Base-by-base conservation (phyloP, 1,139 yeast species). In the Candida tunisiensis region DNA sequence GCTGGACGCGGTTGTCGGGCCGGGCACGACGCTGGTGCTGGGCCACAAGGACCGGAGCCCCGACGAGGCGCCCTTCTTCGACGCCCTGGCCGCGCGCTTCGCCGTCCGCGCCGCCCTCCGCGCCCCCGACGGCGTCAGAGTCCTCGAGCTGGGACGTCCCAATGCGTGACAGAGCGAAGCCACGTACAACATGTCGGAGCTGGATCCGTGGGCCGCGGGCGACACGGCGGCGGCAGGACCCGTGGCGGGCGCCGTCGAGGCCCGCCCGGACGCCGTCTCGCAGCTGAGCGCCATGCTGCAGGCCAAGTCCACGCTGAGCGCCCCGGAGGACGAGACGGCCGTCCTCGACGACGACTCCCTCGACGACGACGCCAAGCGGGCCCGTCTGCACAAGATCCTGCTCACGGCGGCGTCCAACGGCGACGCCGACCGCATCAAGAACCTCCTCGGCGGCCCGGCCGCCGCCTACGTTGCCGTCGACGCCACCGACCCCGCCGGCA, bases 371-470 rank as follows among this genome's bases (percentile, higher is more conserved):
- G 25, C 22, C 8, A 23, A 28, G 16, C 10, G 15, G 10, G 18
- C 8, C 6, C 15, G 10, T 8, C 27, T 38, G 13, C 34, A 35
- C 18, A 23, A 25, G 8, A 23, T 24, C 14, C 37, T 55, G 14
- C 36, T 46, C 17, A 41, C 40, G 8, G 53, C 57, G 4, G 43
- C 57, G 3, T 47, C 52, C 32, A 51, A 49, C 31, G 60, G 60
- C 18, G 47, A 48, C 31, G 34, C 37, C 15, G 45, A 37, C 14
- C 30, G 38, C 11, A 44, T 53, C 3, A 40, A 41, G 13, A 40
- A 44, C 21, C 32, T 55, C 8, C 34, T 55, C 17, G 46, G 44
- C 9, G 40, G 39, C 19, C 34, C 34, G 3, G 33, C 38, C 9
- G 20, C 25, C 4, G 32, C 33, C 7, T 36, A 32, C 19, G 39